Evolutionary conservation across 768 basidiomycete species (phyloP).

Genomic region (Pisolithus sp.): DNA sequence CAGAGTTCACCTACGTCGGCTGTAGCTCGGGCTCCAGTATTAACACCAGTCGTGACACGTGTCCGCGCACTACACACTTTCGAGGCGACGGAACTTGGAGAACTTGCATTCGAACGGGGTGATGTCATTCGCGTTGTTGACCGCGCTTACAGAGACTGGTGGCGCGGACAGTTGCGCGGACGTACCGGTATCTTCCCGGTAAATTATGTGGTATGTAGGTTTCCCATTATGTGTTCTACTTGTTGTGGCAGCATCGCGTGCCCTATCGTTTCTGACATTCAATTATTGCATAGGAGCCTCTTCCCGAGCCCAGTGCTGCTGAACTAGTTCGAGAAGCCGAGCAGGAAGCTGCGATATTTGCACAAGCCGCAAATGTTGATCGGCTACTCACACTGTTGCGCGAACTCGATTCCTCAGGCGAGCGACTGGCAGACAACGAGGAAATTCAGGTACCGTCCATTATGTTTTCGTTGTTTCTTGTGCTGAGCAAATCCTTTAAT

Average conservation of each 20-base stretch:
- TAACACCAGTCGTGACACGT: slow-evolving; percentile 55
- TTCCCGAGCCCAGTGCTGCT: slow-evolving; percentile 74
- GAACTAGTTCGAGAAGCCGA: slow-evolving; percentile 81
- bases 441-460: slow-evolving; percentile 65
- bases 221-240: not conserved
- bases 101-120: slow-evolving; percentile 86
- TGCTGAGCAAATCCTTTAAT: too few relatives aligned
- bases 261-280: not conserved
- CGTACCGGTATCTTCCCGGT: slow-evolving; percentile 94
- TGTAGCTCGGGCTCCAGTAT: slow-evolving; percentile 3
- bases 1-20: slow-evolving; percentile 12
- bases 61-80: slow-evolving; percentile 89
- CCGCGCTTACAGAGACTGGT: slow-evolving; percentile 94
- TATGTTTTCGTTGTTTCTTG: not conserved
- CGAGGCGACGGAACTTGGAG: slow-evolving; percentile 80
- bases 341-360: slow-evolving; percentile 82
- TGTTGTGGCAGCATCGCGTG: not conserved
- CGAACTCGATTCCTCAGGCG: slow-evolving; percentile 64
- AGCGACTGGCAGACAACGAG: slow-evolving; percentile 85
- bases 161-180: slow-evolving; percentile 87
- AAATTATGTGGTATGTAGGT: slow-evolving; percentile 78
- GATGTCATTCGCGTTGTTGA: slow-evolving; percentile 95
- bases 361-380: slow-evolving; percentile 82
- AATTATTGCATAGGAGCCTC: slow-evolving; percentile 50
- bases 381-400: slow-evolving; percentile 69